These are phyloP conservation scores for Russula compacta DNA, from an alignment of 768 basidiomycete species.

Conservation along the genomic window DNA sequence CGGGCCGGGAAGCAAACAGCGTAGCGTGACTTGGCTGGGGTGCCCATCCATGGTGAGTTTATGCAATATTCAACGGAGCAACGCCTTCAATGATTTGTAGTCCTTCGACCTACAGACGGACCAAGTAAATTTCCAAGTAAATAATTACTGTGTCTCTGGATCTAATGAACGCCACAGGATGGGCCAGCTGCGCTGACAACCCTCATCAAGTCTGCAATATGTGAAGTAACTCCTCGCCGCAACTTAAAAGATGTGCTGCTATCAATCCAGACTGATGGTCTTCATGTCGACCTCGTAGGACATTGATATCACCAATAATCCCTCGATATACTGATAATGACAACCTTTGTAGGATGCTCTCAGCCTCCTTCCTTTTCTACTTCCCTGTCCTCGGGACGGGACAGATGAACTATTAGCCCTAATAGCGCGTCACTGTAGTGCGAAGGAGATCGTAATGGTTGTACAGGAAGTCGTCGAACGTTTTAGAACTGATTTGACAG, in stretches of 20 bases:
- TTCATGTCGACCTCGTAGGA: conserved; percentile 19
- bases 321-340: background rate
- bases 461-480: conserved; percentile 33
- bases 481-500: conserved; percentile 21
- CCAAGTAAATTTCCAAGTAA: background rate
- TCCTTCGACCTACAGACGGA: background rate
- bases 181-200: conserved; percentile 15
- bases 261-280: conserved; percentile 14
- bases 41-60: conserved; percentile 7
- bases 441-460: conserved; percentile 37
- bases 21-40: background rate
- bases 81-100: background rate
- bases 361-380: conserved; percentile 29
- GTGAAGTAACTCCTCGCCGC: conserved; percentile 12
- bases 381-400: conserved; percentile 26
- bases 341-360: conserved; percentile 32
- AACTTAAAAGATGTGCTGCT: conserved; percentile 10
- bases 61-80: background rate
- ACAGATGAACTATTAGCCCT: conserved; percentile 28
- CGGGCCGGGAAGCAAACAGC: background rate
- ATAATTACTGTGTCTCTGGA: background rate
- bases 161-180: conserved; percentile 16
- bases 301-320: background rate
- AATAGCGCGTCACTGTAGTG: conserved; percentile 27
- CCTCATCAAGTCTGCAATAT: conserved; percentile 17